Evolutionary conservation across 1,284 basidiomycete species (phyloP).

Genomic region (Ganoderma leucocontextum): DNA sequence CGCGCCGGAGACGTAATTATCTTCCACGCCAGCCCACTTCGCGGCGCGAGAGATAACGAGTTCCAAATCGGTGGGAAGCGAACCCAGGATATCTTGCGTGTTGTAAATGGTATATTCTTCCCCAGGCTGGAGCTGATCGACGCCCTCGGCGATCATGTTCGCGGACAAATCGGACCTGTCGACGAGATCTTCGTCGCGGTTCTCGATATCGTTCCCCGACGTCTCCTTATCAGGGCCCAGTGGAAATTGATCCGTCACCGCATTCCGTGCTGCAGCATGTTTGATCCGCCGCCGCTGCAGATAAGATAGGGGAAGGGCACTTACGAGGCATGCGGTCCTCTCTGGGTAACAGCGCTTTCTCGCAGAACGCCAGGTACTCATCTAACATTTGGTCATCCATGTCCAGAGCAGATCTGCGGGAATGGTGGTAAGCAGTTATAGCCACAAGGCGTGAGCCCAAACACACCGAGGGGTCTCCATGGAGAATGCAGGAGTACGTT

Average conservation of each 20-base stretch:
- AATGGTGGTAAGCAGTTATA: background rate
- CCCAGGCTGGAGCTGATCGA: conserved; percentile 52
- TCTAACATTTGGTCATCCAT: conserved; percentile 64
- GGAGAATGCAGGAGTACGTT: conserved; percentile 23
- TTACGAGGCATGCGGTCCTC: conserved; percentile 33
- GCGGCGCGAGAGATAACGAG: conserved; percentile 58
- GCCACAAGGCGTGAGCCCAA: background rate
- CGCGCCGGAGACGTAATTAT: conserved; percentile 57
- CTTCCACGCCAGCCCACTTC: conserved; percentile 59
- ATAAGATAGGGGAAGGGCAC: conserved; percentile 5
- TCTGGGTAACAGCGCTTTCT: conserved; percentile 57
- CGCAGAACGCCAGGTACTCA: conserved; percentile 73
- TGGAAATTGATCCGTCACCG: conserved; percentile 39
- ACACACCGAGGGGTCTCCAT: conserved; percentile 19
- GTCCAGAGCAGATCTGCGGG: conserved; percentile 61
- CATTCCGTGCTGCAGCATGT: conserved; percentile 34
- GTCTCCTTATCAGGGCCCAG: background rate
- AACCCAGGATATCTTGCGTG: conserved; percentile 64
- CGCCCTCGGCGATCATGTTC: conserved; percentile 22
- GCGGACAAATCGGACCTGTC: conserved; percentile 23
- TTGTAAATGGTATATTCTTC: conserved; percentile 67
- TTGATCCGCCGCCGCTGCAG: background rate
- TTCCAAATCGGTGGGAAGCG: conserved; percentile 57
- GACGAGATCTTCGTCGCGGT: background rate
- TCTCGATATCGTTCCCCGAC: background rate